These are phyloP conservation scores for Ophiostoma perfectum DNA, from an alignment of 2,329 filamentous ascomycete species.

Conservation along the genomic window DNA sequence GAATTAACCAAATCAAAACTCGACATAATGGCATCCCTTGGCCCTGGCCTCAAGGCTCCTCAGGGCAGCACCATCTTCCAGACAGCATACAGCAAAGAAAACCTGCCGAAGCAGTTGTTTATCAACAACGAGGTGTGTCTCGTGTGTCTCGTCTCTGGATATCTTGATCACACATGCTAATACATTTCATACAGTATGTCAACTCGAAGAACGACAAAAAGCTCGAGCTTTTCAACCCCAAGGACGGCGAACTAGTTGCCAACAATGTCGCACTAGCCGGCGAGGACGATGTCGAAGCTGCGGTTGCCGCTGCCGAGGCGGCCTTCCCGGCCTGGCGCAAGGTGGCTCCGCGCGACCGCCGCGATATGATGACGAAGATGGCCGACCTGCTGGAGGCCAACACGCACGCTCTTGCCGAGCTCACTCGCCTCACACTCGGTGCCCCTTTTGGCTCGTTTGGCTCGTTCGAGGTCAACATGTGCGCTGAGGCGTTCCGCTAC, in stretches of 20 bases:
- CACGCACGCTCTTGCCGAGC: slow-evolving; percentile 33
- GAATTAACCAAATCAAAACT: neutral
- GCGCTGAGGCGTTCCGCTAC: slow-evolving; percentile 50
- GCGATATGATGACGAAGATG: slow-evolving; percentile 40
- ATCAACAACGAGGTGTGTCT: slow-evolving; percentile 36
- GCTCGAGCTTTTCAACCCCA: slow-evolving; percentile 45
- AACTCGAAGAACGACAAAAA: slow-evolving; percentile 42
- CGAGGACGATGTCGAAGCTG: slow-evolving; percentile 58
- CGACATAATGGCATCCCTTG: slow-evolving; percentile 29
- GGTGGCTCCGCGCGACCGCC: slow-evolving; percentile 65
- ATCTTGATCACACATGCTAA: neutral
- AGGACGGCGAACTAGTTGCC: slow-evolving; percentile 45
- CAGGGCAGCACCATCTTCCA: slow-evolving; percentile 17
- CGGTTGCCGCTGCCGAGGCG: slow-evolving; percentile 62
- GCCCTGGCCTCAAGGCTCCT: slow-evolving; percentile 26
- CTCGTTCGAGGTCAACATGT: slow-evolving; percentile 38
- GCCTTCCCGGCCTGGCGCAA: slow-evolving; percentile 74
- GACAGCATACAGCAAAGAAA: slow-evolving; percentile 32
- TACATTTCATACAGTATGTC: slow-evolving; percentile 23
- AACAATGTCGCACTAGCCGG: slow-evolving; percentile 44
- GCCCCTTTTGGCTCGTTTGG: slow-evolving; percentile 38
- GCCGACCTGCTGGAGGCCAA: slow-evolving; percentile 40
- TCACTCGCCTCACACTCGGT: slow-evolving; percentile 39
- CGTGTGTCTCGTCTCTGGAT: neutral
- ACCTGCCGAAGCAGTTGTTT: slow-evolving; percentile 37